Base-by-base conservation (phyloP, 2,329 filamentous ascomycete genomes). In the Cladosporium halotolerans region DNA sequence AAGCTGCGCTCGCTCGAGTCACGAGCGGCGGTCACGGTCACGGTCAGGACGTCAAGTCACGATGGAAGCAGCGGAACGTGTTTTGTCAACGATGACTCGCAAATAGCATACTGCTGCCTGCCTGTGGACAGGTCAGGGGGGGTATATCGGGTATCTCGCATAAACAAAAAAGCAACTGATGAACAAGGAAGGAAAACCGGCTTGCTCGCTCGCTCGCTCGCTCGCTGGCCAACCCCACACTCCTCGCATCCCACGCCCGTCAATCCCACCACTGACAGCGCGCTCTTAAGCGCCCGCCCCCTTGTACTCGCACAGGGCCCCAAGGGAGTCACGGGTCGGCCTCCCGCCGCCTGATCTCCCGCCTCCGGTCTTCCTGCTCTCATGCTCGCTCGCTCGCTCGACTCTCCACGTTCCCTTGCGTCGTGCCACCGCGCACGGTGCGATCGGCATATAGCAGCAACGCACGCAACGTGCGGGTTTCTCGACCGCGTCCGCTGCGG, bases 351-450 rank as follows among this genome's bases (percentile, higher is more conserved):
- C 23, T 28, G 23, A 28, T 28, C 23, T 28, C 23, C 23, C 23
- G 23, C 23, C 23, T 7, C 23, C 7, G 3, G 23, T 28, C 23
- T 28, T 28, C 23, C 23, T 28, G 23, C 23, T 28, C 23, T 28
- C 23, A 28, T 7, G 23, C 23, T 28, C 23, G 23, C 23, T 23
- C 19, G 19, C 19, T 28, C 23, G 23, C 23, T 28, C 23, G 23
- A 5, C 23, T 16, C 40, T 51, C 48, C 48, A 51, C 48, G 48
- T 51, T 51, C 40, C 36, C 40, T 51, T 44, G 48, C 48, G 40
- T 40, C 18, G 40, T 51, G 32, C 31, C 6, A 38, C 32, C 13
- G 28, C 42, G 28, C 42, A 33, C 36, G 38, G 41, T 41, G 36
- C 23, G 46, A 43, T 38, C 48, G 31, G 16, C 45, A 28, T 28